phyloP scores from a whole-genome alignment of 1,284 basidiomycete species.

The Meira miltonrushii region DNA sequence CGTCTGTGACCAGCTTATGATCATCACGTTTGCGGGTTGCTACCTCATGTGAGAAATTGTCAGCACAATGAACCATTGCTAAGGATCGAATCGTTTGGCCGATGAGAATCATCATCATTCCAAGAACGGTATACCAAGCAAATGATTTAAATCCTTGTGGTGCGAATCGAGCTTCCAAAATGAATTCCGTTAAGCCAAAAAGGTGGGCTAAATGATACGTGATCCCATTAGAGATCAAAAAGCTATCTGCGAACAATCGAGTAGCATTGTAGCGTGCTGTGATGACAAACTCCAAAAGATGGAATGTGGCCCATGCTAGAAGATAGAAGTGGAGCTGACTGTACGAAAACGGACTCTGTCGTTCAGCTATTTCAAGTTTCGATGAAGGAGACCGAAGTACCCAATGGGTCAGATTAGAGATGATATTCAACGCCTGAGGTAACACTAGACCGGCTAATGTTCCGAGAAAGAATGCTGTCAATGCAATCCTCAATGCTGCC shows the following conservation, averaged over 20 bases:
- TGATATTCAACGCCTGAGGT: slow-evolving; percentile 16
- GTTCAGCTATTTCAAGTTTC: not conserved
- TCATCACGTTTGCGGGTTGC: slow-evolving; percentile 37
- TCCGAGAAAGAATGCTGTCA: slow-evolving; percentile 33
- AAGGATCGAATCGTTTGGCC: slow-evolving; percentile 76
- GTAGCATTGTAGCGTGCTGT: slow-evolving; percentile 92
- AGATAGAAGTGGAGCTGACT: slow-evolving; percentile 37
- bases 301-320: slow-evolving; percentile 60
- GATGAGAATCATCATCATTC: slow-evolving; percentile 62
- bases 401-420: not conserved
- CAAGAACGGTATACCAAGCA: slow-evolving; percentile 53
- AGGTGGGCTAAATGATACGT: slow-evolving; percentile 82
- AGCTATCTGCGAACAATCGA: slow-evolving; percentile 92
- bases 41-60: slow-evolving; percentile 77
- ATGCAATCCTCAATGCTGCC: slow-evolving; percentile 23
- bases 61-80: slow-evolving; percentile 92
- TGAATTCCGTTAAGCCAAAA: slow-evolving; percentile 73
- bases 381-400: not conserved
- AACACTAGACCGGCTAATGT: slow-evolving; percentile 26
- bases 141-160: slow-evolving; percentile 8
- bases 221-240: slow-evolving; percentile 82
- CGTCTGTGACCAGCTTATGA: slow-evolving; percentile 42
- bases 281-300: slow-evolving; percentile 88
- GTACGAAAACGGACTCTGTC: not conserved
- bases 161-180: slow-evolving; percentile 54